Base-by-base conservation (phyloP, 805 yeast species). In the Spathaspora arborariae region DNA sequence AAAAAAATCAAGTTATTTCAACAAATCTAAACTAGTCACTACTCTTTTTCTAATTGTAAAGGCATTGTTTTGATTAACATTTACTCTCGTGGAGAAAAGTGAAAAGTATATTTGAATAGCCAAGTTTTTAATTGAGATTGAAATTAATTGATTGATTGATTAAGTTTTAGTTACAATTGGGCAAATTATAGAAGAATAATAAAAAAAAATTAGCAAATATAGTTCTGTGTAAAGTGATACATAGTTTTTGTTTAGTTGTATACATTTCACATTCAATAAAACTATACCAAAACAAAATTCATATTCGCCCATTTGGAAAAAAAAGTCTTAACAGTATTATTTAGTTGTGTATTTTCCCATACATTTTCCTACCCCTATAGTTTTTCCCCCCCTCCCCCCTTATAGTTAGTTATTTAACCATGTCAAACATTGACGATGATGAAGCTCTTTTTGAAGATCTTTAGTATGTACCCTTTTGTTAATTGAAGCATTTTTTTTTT, bases 391-490 rank as follows among this genome's bases (percentile, higher is more conserved):
- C n/a, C n/a, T n/a, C n/a, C n/a, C n/a, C n/a, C 22, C 22, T 36
- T 36, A 36, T 36, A 36, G 20, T 36, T 36, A 36, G 39, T 36
- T 36, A 27, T 16, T 44, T 44, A 39, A 48, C 15, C 49, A 64
- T 64, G 69, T 64, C 69, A 34, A 50, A 55, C 40, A 79, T 85
- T 51, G 96, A 89, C 69, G 97, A 90, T 71, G 97, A 91, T 69
- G 97, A 90, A 65, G 92, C 88, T 59, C 84, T 87, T 65, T 91
- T 91, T 67, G 96, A 90, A 69, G 97, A 91, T 65, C 88, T 91
- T 69, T 91, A 91, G 47, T 45, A 45, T 45, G 47, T 45, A 40
- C 13, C 7, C 10, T 16, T 27, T 9, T 27, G 8, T 7, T 7
- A 27, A 27, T 27, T 11, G n/a, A 9, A 27, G n/a, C n/a, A n/a